Evolutionary conservation across 306 rosid genomes (phyloP).

Genomic region (Ziziphus jujuba): DNA sequence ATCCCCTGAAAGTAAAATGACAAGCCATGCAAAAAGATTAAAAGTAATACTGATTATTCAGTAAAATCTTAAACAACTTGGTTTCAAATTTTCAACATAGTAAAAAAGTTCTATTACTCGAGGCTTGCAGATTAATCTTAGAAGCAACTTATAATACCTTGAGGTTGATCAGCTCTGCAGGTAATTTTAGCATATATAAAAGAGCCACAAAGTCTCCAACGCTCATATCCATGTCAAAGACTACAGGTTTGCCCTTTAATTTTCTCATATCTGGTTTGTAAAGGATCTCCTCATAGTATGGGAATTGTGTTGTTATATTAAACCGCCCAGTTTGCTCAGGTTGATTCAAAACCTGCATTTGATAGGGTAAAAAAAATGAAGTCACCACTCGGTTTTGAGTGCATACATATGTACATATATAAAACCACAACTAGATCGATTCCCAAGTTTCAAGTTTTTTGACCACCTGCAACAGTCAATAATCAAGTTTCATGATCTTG

Average conservation of each 20-base stretch:
- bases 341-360: slow-evolving; percentile 21
- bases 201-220: slow-evolving; percentile 62
- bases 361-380: background rate
- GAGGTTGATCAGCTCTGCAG: slow-evolving; percentile 51
- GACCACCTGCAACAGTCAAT: too few species aligned
- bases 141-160: slow-evolving; percentile 36
- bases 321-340: slow-evolving; percentile 35
- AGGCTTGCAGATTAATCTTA: too few species aligned
- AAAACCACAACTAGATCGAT: too few species aligned
- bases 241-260: slow-evolving; percentile 47
- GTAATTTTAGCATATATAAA: slow-evolving; percentile 58
- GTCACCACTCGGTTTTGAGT: background rate
- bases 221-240: slow-evolving; percentile 78
- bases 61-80: too few species aligned
- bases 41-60: too few species aligned
- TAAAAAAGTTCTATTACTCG: too few species aligned
- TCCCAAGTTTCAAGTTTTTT: too few species aligned
- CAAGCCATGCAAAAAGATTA: too few species aligned
- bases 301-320: slow-evolving; percentile 47
- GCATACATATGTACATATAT: background rate
- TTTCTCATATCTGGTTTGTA: slow-evolving; percentile 38
- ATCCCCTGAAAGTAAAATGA: too few species aligned
- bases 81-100: too few species aligned
- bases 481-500: too few species aligned
- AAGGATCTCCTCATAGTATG: slow-evolving; percentile 38